Evolutionary conservation across 441 rosid genomes (phyloP).

Genomic region (Pelargonium citronellum): DNA sequence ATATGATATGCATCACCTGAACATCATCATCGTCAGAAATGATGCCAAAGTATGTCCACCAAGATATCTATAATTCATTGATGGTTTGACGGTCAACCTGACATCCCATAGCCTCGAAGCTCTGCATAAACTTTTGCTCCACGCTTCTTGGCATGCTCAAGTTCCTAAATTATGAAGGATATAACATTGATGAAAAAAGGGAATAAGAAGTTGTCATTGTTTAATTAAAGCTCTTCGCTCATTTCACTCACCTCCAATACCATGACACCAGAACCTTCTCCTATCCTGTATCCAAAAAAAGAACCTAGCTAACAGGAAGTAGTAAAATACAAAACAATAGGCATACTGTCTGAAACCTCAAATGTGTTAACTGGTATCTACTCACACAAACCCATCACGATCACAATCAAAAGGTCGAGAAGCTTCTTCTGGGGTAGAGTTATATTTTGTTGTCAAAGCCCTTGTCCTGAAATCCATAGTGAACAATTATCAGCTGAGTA

Average conservation of each 20-base stretch:
- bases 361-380: constrained; percentile 18
- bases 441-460: constrained; percentile 78
- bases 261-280: constrained; percentile 84
- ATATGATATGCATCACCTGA: constrained; percentile 94
- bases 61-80: constrained; percentile 4
- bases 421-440: constrained; percentile 72
- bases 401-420: constrained; percentile 90
- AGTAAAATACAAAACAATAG: constrained; percentile 5
- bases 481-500: constrained; percentile 16
- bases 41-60: constrained; percentile 15
- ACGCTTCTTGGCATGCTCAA: constrained; percentile 83
- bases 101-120: constrained; percentile 95
- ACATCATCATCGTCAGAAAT: constrained; percentile 19
- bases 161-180: constrained; percentile 43
- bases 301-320: constrained; percentile 16
- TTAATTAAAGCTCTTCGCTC: background rate
- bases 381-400: constrained; percentile 98
- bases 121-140: constrained; percentile 89
- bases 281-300: constrained; percentile 54
- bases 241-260: constrained; percentile 68
- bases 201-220: constrained; percentile 10
- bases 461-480: constrained; percentile 52
- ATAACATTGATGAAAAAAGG: constrained; percentile 1
- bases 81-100: constrained; percentile 45
- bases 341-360: constrained; percentile 5